phyloP scores from a whole-genome alignment of 176 grass and related monocot species.

The Carex myosuroides region DNA sequence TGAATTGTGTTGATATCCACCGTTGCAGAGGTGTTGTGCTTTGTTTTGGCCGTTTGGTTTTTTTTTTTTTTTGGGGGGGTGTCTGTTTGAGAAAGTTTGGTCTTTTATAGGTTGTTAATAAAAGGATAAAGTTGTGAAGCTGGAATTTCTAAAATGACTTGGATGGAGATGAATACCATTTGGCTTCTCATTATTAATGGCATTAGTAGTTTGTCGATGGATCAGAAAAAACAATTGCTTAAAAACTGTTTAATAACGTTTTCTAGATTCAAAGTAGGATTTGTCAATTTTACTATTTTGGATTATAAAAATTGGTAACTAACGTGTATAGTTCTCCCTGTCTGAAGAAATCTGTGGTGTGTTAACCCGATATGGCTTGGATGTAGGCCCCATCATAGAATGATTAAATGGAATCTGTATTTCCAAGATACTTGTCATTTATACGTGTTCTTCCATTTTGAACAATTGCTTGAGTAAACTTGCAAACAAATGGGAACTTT shows the following conservation, averaged over 20 bases:
- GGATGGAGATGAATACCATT: background rate
- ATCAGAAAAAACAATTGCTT: background rate
- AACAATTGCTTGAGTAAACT: background rate
- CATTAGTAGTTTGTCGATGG: background rate
- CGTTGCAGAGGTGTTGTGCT: conserved; percentile 20
- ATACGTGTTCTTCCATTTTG: background rate
- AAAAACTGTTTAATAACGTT: background rate
- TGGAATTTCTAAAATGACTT: conserved; percentile 6
- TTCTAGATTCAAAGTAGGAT: background rate
- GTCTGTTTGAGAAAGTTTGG: background rate
- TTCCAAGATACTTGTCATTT: background rate
- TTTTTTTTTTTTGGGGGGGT: background rate
- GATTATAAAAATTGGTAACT: background rate
- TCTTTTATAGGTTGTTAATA: conserved; percentile 3
- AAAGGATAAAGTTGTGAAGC: background rate
- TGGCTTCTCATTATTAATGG: too few species aligned
- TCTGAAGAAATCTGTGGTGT: background rate
- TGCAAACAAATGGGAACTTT: background rate
- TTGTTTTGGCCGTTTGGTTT: background rate
- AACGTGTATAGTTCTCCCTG: background rate
- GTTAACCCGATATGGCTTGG: background rate
- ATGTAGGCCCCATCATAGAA: background rate
- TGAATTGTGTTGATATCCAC: conserved; percentile 2
- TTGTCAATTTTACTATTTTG: background rate
- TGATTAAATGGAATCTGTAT: background rate